phyloP scores from a whole-genome alignment of 1,284 basidiomycete species.

The Austropuccinia psidii region DNA sequence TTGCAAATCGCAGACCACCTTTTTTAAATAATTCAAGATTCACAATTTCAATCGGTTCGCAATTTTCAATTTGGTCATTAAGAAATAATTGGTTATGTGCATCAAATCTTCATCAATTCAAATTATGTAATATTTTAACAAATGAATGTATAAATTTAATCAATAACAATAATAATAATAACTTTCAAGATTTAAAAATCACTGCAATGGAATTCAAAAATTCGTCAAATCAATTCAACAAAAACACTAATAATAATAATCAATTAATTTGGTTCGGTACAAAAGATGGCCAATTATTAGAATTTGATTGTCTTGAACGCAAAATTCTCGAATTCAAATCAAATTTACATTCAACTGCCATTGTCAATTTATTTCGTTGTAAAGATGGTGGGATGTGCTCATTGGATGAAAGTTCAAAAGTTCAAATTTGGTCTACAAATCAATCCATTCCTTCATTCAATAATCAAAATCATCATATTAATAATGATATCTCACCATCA shows the following conservation, averaged over 20 bases:
- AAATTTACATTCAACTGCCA: conserved; percentile 58
- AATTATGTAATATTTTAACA: conserved; percentile 52
- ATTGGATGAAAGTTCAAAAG: conserved; percentile 73
- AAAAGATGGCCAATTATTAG: conserved; percentile 75
- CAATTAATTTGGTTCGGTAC: conserved; percentile 72
- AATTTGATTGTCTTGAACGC: conserved; percentile 64
- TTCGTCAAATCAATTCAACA: conserved; percentile 50
- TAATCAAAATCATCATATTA: background rate
- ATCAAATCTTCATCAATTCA: conserved; percentile 59
- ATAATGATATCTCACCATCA: conserved; percentile 44
- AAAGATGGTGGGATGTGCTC: conserved; percentile 59
- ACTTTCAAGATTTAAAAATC: conserved; percentile 61
- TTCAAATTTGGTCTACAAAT: conserved; percentile 57
- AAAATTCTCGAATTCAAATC: conserved; percentile 56
- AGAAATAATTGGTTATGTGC: conserved; percentile 61
- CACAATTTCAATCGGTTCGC: conserved; percentile 39
- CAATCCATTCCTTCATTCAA: no score
- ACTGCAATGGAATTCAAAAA: conserved; percentile 68
- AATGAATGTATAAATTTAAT: conserved; percentile 50
- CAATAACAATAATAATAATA: no score
- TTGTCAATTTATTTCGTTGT: conserved; percentile 66
- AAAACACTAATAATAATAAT: conserved; percentile 47
- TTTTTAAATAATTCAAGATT: conserved; percentile 48
- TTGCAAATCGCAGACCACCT: conserved; percentile 72
- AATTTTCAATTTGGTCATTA: conserved; percentile 54